phyloP scores from a whole-genome alignment of 306 rosid genomes.

The Cucurbita ficifolia region DNA sequence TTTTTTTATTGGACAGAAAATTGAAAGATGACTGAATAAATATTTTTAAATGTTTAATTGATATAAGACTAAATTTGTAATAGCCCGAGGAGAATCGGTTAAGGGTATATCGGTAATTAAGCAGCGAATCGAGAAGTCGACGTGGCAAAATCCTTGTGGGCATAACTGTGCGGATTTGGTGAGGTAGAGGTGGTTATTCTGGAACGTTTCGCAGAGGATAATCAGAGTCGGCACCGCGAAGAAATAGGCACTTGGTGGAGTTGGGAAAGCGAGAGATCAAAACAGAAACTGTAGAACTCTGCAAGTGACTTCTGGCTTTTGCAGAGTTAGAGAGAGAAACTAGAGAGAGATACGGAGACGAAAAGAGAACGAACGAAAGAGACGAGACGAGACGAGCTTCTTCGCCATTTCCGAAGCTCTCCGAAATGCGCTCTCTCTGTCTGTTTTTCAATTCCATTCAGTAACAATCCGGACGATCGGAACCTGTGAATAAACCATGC shows the following conservation, averaged over 20 bases:
- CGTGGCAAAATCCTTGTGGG: neutral
- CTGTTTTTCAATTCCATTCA: neutral
- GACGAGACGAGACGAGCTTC: neutral
- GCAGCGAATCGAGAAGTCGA: neutral
- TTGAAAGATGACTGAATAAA: no score
- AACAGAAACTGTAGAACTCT: neutral
- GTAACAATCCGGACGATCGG: neutral
- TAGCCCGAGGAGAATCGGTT: neutral
- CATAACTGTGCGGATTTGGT: neutral
- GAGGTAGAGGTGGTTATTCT: neutral
- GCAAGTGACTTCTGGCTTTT: neutral
- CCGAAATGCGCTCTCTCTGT: neutral
- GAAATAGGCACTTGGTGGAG: neutral
- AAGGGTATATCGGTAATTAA: neutral
- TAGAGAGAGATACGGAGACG: neutral
- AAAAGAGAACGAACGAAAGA: neutral
- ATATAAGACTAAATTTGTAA: no score
- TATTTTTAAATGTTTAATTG: no score
- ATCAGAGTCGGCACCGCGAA: neutral
- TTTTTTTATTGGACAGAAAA: no score
- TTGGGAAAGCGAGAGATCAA: neutral
- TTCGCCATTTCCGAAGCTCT: neutral
- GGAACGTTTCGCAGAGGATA: neutral
- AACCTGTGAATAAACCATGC: slow-evolving; percentile 24
- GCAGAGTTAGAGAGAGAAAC: no score